These are phyloP conservation scores for Glycine soja DNA, from an alignment of 306 rosid species.

Conservation along the genomic window DNA sequence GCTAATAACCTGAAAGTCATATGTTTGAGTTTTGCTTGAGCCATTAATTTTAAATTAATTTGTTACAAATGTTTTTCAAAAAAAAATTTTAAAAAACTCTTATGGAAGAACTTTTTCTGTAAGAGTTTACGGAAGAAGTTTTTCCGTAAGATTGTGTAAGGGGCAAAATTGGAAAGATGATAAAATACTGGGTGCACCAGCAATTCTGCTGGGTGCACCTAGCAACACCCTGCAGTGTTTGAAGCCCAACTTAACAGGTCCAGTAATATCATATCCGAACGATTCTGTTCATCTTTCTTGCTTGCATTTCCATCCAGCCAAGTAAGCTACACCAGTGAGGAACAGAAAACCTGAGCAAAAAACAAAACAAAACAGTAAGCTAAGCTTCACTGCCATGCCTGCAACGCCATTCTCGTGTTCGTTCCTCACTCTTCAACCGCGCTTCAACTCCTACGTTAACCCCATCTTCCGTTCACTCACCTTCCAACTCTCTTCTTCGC, in stretches of 20 bases:
- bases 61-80: no score
- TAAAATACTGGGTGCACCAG: no score
- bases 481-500: constrained; percentile 54
- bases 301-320: neutral
- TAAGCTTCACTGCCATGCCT: constrained; percentile 53
- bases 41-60: no score
- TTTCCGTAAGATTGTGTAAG: no score
- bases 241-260: constrained; percentile 7
- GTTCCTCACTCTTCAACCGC: constrained; percentile 61
- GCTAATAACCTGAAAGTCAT: no score
- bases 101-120: no score
- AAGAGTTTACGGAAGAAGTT: no score
- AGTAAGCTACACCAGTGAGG: neutral
- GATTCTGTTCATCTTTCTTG: neutral
- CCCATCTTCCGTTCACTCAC: constrained; percentile 61
- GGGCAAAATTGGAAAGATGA: no score
- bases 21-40: no score
- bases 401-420: constrained; percentile 62
- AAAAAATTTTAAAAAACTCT: no score
- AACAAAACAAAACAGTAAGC: neutral
- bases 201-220: no score
- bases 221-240: no score
- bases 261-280: neutral
- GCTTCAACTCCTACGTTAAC: constrained; percentile 53
- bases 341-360: neutral